A percentile compares a stretch with the other conserved stretches of the same genome.
Conservation (phyloP, 2,329 filamentous ascomycete species). For the Penicillium sclerotiorum region DNA sequence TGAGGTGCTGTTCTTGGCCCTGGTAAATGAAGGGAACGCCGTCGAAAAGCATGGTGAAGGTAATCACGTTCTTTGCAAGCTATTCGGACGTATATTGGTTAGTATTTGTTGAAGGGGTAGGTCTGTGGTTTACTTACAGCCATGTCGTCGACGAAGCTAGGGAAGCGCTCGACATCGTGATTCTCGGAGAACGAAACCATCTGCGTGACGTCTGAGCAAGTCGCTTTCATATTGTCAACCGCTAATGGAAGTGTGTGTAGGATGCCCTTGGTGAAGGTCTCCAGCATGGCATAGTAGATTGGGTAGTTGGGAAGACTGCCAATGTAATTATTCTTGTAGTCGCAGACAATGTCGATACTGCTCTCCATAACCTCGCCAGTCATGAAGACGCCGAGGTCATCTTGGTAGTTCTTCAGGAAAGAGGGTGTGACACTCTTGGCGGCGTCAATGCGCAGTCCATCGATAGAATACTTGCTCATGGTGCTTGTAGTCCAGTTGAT, state of each 20-base stretch:
- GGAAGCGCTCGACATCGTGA: slow-evolving; percentile 60
- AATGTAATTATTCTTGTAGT: slow-evolving; percentile 46
- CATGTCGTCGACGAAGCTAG: slow-evolving; percentile 55
- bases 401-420: slow-evolving; percentile 44
- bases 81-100: slow-evolving; percentile 2
- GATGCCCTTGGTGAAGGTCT: slow-evolving; percentile 36
- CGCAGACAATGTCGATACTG: slow-evolving; percentile 39
- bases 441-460: slow-evolving; percentile 56
- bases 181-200: slow-evolving; percentile 61
- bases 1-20: slow-evolving; percentile 61
- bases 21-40: slow-evolving; percentile 51
- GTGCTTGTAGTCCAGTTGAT: slow-evolving; percentile 44
- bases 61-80: slow-evolving; percentile 62
- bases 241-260: slow-evolving; percentile 27
- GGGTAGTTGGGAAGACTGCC: slow-evolving; percentile 52
- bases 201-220: slow-evolving; percentile 47
- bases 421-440: slow-evolving; percentile 48
- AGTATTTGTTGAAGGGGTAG: background rate
- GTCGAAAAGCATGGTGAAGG: slow-evolving; percentile 61
- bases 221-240: slow-evolving; percentile 26
- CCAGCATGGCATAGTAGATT: slow-evolving; percentile 35
- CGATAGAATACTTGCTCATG: slow-evolving; percentile 48
- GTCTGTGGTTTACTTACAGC: slow-evolving; percentile 31
- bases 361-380: slow-evolving; percentile 50
- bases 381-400: slow-evolving; percentile 43